Evolutionary conservation across 2,329 filamentous ascomycete species (phyloP).

Genomic region (Xylariaceae sp.): DNA sequence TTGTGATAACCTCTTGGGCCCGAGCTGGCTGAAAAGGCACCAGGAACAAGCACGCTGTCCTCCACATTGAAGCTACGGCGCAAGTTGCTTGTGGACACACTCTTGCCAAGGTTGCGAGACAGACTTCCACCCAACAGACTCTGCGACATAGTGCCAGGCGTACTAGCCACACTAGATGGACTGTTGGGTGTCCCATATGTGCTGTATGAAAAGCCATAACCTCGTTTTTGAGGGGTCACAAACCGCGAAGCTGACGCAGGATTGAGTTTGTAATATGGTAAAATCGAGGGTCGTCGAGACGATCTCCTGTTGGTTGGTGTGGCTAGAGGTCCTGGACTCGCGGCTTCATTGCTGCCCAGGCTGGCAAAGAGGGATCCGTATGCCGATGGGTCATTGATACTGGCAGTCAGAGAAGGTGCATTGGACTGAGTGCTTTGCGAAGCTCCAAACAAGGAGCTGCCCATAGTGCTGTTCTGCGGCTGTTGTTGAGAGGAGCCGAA

Average conservation of each 20-base stretch:
- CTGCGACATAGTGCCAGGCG: conserved; percentile 62
- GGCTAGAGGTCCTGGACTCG: conserved; percentile 82
- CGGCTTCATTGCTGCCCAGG: conserved; percentile 57
- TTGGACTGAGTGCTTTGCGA: conserved; percentile 47
- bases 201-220: conserved; percentile 90
- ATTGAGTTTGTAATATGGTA: conserved; percentile 85
- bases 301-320: conserved; percentile 78
- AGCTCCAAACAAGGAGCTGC: conserved; percentile 57
- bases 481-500: conserved; percentile 51
- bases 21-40: conserved; percentile 72
- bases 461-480: conserved; percentile 40
- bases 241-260: conserved; percentile 75
- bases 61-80: conserved; percentile 77
- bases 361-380: conserved; percentile 87
- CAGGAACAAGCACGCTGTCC: conserved; percentile 80
- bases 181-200: conserved; percentile 80
- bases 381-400: conserved; percentile 77
- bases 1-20: conserved; percentile 62
- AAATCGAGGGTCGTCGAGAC: conserved; percentile 71
- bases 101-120: conserved; percentile 74
- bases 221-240: conserved; percentile 78
- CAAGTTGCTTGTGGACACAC: conserved; percentile 81
- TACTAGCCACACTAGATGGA: conserved; percentile 63
- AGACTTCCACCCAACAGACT: conserved; percentile 67
- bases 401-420: conserved; percentile 69